A percentile compares a stretch with the other conserved stretches of the same genome.
Conservation (phyloP, 805 yeast species). For the Lipomyces chichibuensis region DNA sequence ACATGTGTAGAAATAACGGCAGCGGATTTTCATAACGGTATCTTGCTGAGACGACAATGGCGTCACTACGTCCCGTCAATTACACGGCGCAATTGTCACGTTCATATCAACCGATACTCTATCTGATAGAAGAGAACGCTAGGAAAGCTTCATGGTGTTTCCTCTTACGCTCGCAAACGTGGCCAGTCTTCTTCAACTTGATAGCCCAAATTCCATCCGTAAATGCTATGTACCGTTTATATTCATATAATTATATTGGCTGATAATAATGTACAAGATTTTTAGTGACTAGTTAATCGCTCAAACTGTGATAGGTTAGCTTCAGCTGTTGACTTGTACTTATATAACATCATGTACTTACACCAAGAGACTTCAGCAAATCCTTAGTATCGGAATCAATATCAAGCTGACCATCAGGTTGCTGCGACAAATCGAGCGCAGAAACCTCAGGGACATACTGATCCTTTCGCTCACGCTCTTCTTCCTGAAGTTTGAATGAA, state of each 20-base stretch:
- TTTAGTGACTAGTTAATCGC: constrained; percentile 76
- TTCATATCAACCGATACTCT: neutral
- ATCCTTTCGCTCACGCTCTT: constrained; percentile 99
- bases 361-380: constrained; percentile 91
- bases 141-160: neutral
- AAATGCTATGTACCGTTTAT: neutral
- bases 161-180: neutral
- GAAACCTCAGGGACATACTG: constrained; percentile 99
- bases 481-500: constrained; percentile 99
- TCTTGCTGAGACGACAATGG: too few species aligned
- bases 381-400: constrained; percentile 97
- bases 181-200: neutral
- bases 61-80: neutral
- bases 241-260: constrained; percentile 8
- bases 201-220: neutral
- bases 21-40: too few species aligned
- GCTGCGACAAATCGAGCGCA: constrained; percentile 91
- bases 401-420: constrained; percentile 94
- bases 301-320: constrained; percentile 38
- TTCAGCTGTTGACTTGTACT: constrained; percentile 35
- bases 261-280: constrained; percentile 28
- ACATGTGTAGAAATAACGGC: too few species aligned
- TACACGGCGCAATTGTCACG: neutral
- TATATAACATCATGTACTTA: constrained; percentile 57
- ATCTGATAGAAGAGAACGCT: neutral